Evolutionary conservation across 2,329 filamentous ascomycete species (phyloP).

Genomic region (Sphaerostilbella broomeana): DNA sequence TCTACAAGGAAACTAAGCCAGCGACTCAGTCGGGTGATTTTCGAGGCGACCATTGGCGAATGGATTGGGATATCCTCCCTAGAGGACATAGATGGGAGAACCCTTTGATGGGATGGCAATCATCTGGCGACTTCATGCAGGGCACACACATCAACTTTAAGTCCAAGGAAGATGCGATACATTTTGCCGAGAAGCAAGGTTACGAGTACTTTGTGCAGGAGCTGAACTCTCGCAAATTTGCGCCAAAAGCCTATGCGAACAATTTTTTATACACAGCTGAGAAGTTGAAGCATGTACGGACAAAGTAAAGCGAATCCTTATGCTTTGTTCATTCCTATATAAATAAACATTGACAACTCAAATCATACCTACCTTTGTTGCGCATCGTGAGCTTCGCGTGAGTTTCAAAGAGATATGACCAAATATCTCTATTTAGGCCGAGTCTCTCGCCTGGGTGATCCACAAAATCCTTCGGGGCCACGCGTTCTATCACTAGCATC

Average conservation of each 20-base stretch:
- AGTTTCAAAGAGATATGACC: too few species aligned
- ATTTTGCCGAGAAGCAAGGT: conserved; percentile 95
- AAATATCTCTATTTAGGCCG: too few species aligned
- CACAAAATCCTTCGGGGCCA: too few species aligned
- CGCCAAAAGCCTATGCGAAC: conserved; percentile 92
- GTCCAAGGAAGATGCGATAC: conserved; percentile 87
- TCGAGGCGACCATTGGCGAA: conserved; percentile 80
- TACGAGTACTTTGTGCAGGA: conserved; percentile 99
- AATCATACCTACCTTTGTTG: too few species aligned
- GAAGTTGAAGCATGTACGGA: conserved; percentile 82
- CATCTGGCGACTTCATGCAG: conserved; percentile 90
- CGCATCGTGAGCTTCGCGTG: too few species aligned
- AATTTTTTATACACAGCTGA: conserved; percentile 83
- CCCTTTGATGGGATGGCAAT: conserved; percentile 97
- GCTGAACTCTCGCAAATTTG: conserved; percentile 78
- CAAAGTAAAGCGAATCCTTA: conserved; percentile 64
- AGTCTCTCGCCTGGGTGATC: too few species aligned
- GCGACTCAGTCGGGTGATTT: conserved; percentile 92
- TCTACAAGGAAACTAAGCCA: conserved; percentile 87
- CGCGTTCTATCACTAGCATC: too few species aligned
- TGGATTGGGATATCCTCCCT: conserved; percentile 93
- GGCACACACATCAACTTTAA: conserved; percentile 87
- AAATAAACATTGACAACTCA: neutral
- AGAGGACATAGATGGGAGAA: conserved; percentile 99
- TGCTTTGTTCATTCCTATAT: too few species aligned